phyloP scores from a whole-genome alignment of 2,329 filamentous ascomycete genomes.

The Xylaria sp. region DNA sequence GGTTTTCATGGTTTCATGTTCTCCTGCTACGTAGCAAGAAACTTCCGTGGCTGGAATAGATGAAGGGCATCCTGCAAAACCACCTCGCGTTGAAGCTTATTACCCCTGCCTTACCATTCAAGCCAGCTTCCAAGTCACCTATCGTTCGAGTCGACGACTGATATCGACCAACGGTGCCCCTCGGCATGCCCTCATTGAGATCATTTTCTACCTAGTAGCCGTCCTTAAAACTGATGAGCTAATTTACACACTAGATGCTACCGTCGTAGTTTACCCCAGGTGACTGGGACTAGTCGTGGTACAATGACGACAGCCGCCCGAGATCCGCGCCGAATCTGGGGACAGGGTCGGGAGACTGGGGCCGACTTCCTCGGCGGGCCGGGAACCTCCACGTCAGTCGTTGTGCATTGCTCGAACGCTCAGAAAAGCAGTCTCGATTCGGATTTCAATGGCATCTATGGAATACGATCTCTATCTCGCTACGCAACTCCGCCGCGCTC shows the following conservation, averaged over 20 bases:
- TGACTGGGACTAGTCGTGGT: constrained; percentile 1
- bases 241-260: not conserved
- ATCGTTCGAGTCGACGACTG: not conserved
- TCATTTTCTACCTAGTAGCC: not conserved
- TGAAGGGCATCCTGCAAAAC: not conserved
- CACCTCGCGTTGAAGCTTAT: not conserved
- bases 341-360: constrained; percentile 5
- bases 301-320: constrained; percentile 22
- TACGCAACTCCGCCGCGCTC: not conserved
- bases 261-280: not conserved
- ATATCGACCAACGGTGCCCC: not conserved
- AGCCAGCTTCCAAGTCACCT: not conserved
- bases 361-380: constrained; percentile 27
- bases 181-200: not conserved
- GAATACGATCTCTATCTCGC: not conserved
- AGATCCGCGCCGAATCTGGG: constrained; percentile 12
- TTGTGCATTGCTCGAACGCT: not conserved
- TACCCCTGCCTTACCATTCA: not conserved
- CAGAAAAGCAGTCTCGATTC: not conserved
- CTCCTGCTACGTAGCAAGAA: not conserved
- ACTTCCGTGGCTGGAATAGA: constrained; percentile 14
- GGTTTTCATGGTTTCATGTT: not conserved
- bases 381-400: constrained; percentile 1
- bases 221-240: not conserved
- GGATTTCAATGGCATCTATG: not conserved